A percentile compares a stretch with the other conserved stretches of the same genome.
Conservation (phyloP, 352 stramenopile species). For the Phytophthora quininea region DNA sequence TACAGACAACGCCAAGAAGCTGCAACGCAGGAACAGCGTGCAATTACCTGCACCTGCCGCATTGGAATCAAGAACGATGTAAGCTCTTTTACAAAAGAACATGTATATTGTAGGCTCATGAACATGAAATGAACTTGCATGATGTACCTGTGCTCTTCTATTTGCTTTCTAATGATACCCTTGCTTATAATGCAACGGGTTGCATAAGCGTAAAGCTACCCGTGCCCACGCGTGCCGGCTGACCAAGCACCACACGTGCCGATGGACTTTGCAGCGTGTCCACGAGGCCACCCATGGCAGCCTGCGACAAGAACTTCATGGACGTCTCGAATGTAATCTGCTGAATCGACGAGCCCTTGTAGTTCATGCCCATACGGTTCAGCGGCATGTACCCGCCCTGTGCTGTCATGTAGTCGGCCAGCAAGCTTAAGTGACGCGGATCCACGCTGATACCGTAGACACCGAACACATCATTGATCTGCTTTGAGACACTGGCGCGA, state of each 20-base stretch:
- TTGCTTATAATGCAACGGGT: slow-evolving; percentile 75
- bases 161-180: slow-evolving; percentile 20
- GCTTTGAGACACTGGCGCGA: slow-evolving; percentile 96
- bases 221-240: slow-evolving; percentile 95
- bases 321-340: slow-evolving; percentile 99
- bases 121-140: slow-evolving; percentile 37
- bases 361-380: slow-evolving; percentile 98
- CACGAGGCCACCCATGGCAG: slow-evolving; percentile 89
- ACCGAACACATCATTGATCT: slow-evolving; percentile 99
- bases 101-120: slow-evolving; percentile 36
- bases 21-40: slow-evolving; percentile 56
- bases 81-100: slow-evolving; percentile 24
- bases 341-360: slow-evolving; percentile 96
- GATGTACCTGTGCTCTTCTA: slow-evolving; percentile 33
- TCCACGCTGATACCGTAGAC: slow-evolving; percentile 99
- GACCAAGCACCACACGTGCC: slow-evolving; percentile 94
- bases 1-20: slow-evolving; percentile 29
- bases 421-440: slow-evolving; percentile 96
- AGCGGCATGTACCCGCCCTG: slow-evolving; percentile 97
- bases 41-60: slow-evolving; percentile 25
- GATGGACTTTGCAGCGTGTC: slow-evolving; percentile 95
- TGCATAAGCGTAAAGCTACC: slow-evolving; percentile 95
- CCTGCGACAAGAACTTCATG: slow-evolving; percentile 97
- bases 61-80: slow-evolving; percentile 4
- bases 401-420: slow-evolving; percentile 99